phyloP scores from a whole-genome alignment of 208 protist genomes.

The Crithidia bombi region DNA sequence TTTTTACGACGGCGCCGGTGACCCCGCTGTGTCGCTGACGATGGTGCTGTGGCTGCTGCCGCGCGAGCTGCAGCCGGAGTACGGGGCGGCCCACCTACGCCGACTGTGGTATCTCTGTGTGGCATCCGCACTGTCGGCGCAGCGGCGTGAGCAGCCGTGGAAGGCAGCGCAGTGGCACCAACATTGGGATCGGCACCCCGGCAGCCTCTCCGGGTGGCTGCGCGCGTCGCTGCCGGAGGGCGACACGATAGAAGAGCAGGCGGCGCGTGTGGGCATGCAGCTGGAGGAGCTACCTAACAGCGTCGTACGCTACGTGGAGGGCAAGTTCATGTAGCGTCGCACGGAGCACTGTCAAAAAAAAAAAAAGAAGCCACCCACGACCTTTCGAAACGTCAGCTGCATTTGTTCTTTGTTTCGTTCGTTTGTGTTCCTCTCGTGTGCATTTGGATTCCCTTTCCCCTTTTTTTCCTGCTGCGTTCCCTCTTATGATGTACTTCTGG shows the following conservation, averaged over 20 bases:
- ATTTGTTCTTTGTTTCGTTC: no score
- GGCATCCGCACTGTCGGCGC: constrained; percentile 18
- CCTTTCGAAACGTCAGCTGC: no score
- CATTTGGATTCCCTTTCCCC: no score
- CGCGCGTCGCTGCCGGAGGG: constrained; percentile 28
- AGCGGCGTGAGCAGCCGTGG: constrained; percentile 29
- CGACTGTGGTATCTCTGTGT: constrained; percentile 47
- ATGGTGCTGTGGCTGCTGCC: constrained; percentile 53
- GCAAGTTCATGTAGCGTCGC: constrained; percentile 15
- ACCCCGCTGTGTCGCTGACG: constrained; percentile 21
- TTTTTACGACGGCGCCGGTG: neutral
- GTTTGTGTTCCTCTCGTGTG: no score
- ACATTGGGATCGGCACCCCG: constrained; percentile 42
- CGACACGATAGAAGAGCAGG: constrained; percentile 32
- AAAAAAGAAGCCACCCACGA: neutral
- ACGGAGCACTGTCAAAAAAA: neutral
- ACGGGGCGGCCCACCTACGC: constrained; percentile 41
- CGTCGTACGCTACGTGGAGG: constrained; percentile 46
- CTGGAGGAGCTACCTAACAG: constrained; percentile 47
- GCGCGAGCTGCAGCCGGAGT: constrained; percentile 46
- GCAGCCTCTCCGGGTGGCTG: constrained; percentile 40
- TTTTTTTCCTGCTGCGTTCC: no score
- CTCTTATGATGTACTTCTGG: no score
- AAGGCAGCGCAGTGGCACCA: constrained; percentile 32
- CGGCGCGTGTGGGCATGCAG: constrained; percentile 25